These are phyloP conservation scores for Paramecium primaurelia DNA, from an alignment of 73 alveolate species.

Conservation along the genomic window DNA sequence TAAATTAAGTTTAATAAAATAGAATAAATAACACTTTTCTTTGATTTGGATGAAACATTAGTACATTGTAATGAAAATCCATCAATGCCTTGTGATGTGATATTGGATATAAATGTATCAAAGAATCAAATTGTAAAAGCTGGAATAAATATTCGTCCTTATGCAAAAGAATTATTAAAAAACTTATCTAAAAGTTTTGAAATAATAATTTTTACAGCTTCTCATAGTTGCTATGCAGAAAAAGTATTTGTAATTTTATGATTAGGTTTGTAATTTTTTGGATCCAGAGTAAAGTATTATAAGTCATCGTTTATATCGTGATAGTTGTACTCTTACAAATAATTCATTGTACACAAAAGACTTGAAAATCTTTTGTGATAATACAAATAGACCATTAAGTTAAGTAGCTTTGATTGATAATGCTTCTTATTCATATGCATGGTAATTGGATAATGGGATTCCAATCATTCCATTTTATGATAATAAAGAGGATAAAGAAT, in stretches of 20 bases:
- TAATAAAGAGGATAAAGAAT: slow-evolving; percentile 70
- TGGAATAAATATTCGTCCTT: slow-evolving; percentile 91
- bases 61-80: slow-evolving; percentile 61
- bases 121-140: slow-evolving; percentile 60
- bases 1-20: neutral
- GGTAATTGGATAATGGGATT: slow-evolving; percentile 78
- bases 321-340: slow-evolving; percentile 84
- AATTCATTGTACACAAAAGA: slow-evolving; percentile 91
- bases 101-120: slow-evolving; percentile 32
- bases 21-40: slow-evolving; percentile 60
- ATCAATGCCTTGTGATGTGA: slow-evolving; percentile 25
- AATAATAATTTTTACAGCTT: slow-evolving; percentile 90
- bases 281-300: slow-evolving; percentile 87
- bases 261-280: slow-evolving; percentile 77
- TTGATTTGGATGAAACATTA: slow-evolving; percentile 63
- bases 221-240: slow-evolving; percentile 94
- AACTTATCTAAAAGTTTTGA: slow-evolving; percentile 74
- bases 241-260: slow-evolving; percentile 30
- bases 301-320: slow-evolving; percentile 82
- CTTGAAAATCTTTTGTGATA: slow-evolving; percentile 80
- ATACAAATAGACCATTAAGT: slow-evolving; percentile 71
- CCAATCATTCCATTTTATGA: slow-evolving; percentile 84
- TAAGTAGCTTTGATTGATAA: slow-evolving; percentile 82
- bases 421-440: slow-evolving; percentile 86
- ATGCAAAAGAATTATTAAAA: slow-evolving; percentile 80